Percentiles rank a stretch among this genome's conserved stretches.
phyloP scores from a whole-genome alignment of 805 yeast genomes.

The Candida tibetensis region DNA sequence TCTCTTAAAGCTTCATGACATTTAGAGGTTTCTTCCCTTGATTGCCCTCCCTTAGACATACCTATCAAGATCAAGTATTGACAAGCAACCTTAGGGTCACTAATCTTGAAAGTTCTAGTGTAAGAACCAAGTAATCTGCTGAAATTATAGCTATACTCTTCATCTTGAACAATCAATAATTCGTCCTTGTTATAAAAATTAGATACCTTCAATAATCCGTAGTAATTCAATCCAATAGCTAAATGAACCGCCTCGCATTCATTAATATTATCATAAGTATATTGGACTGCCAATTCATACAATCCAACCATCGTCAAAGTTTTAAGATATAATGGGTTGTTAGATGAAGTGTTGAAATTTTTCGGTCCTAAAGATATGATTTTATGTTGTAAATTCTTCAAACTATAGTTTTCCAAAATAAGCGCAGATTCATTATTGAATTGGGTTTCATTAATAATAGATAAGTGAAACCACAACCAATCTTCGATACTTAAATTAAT shows the following conservation, averaged over 20 bases:
- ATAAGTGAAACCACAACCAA: slow-evolving; percentile 94
- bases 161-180: slow-evolving; percentile 32
- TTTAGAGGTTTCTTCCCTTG: slow-evolving; percentile 47
- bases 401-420: slow-evolving; percentile 66
- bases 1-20: slow-evolving; percentile 82
- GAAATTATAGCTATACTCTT: slow-evolving; percentile 43
- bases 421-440: slow-evolving; percentile 40
- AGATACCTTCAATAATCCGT: slow-evolving; percentile 61
- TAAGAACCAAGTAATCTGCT: slow-evolving; percentile 74
- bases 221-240: slow-evolving; percentile 75
- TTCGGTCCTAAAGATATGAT: slow-evolving; percentile 70
- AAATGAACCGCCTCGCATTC: slow-evolving; percentile 89
- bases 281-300: slow-evolving; percentile 75
- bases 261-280: slow-evolving; percentile 53
- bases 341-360: slow-evolving; percentile 62
- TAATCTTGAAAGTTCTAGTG: slow-evolving; percentile 74
- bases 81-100: slow-evolving; percentile 89
- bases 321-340: slow-evolving; percentile 71
- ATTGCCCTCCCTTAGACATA: slow-evolving; percentile 37
- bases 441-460: slow-evolving; percentile 60
- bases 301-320: slow-evolving; percentile 72
- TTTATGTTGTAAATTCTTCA: slow-evolving; percentile 70
- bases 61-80: slow-evolving; percentile 79
- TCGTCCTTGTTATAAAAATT: slow-evolving; percentile 30
- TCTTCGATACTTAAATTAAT: slow-evolving; percentile 83